phyloP scores from a whole-genome alignment of 192 early-diverging fungal genomes.

The Coemansia sp. region DNA sequence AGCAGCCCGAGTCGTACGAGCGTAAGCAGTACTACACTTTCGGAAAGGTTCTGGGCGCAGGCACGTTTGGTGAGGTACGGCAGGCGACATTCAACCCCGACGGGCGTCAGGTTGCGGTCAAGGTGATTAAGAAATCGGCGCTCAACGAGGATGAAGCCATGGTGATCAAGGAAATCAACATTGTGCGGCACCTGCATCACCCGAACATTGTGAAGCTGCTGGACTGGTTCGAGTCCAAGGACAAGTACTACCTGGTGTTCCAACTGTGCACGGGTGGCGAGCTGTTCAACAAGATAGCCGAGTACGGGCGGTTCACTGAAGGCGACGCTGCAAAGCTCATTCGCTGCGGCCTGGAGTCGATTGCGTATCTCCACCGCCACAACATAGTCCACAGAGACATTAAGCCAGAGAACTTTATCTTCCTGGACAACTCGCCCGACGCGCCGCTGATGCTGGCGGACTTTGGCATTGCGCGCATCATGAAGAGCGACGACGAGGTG shows the following conservation, averaged over 20 bases:
- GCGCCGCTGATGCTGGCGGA: constrained; percentile 83
- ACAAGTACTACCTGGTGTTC: constrained; percentile 76
- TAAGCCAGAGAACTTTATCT: constrained; percentile 89
- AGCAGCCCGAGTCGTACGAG: constrained; percentile 62
- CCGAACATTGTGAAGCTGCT: constrained; percentile 84
- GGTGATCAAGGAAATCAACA: constrained; percentile 90
- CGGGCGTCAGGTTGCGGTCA: constrained; percentile 80
- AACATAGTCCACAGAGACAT: constrained; percentile 84
- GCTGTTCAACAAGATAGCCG: constrained; percentile 81
- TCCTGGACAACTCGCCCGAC: constrained; percentile 60
- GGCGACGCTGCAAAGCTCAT: constrained; percentile 77
- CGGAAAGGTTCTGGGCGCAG: constrained; percentile 63
- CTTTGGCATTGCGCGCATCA: constrained; percentile 79
- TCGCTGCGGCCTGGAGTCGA: constrained; percentile 69
- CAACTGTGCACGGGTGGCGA: constrained; percentile 85
- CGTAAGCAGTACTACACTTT: constrained; percentile 70
- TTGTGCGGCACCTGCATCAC: constrained; percentile 81
- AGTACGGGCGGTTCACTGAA: constrained; percentile 79
- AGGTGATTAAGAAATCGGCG: constrained; percentile 87
- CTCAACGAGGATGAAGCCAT: constrained; percentile 81
- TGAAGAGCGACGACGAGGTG: constrained; percentile 64
- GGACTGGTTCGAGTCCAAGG: constrained; percentile 70
- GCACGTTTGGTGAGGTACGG: constrained; percentile 75
- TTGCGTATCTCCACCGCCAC: constrained; percentile 84
- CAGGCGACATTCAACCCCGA: constrained; percentile 67